A percentile compares a stretch with the other conserved stretches of the same genome.
phyloP scores from a whole-genome alignment of 164 flowering plant genomes.

The Vitis amurensis region DNA sequence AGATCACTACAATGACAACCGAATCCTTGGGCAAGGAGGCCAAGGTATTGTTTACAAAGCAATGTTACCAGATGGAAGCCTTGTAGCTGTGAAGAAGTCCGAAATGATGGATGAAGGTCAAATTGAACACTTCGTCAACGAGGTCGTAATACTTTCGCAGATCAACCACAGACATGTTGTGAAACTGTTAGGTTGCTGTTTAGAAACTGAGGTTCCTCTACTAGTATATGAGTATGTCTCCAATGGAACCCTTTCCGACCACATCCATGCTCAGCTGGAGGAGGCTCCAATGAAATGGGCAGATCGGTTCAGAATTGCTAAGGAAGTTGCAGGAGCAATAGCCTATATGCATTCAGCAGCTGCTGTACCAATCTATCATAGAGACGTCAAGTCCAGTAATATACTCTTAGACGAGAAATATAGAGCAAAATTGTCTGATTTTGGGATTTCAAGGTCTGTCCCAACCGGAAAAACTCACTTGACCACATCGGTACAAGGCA shows the following conservation, averaged over 20 bases:
- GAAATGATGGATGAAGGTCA: constrained; percentile 3
- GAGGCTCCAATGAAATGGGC: constrained; percentile 17
- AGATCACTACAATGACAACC: constrained; percentile 1
- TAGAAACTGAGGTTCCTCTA: constrained; percentile 24
- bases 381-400: constrained; percentile 16
- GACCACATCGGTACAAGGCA: constrained; percentile 17
- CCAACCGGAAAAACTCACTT: constrained; percentile 14
- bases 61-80: constrained; percentile 15
- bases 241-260: constrained; percentile 20
- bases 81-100: constrained; percentile 24
- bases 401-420: constrained; percentile 9
- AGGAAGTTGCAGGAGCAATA: constrained; percentile 12
- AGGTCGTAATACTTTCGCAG: constrained; percentile 21
- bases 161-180: constrained; percentile 22
- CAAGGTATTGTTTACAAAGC: constrained; percentile 14
- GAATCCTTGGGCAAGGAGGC: constrained; percentile 16
- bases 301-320: constrained; percentile 15
- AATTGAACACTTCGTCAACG: constrained; percentile 22
- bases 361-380: constrained; percentile 14
- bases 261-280: constrained; percentile 7
- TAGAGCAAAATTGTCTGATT: constrained; percentile 5
- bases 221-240: constrained; percentile 21
- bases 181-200: constrained; percentile 11
- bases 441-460: constrained; percentile 19
- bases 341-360: constrained; percentile 10